Base-by-base conservation (phyloP, 352 stramenopile genomes). In the Globisporangium mamillatum region DNA sequence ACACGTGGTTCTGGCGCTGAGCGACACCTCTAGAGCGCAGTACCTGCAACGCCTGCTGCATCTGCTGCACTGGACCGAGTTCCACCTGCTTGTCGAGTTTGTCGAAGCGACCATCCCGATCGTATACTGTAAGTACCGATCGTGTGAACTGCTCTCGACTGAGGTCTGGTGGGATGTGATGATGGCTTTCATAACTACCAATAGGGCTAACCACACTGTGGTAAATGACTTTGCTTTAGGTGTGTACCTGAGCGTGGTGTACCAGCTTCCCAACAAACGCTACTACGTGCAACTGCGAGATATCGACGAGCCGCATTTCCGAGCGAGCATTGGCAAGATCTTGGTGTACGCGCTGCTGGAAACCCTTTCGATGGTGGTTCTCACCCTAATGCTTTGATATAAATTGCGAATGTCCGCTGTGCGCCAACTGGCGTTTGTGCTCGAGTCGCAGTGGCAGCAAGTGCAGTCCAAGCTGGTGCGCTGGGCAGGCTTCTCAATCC, bases 381-480 rank as follows among this genome's bases (percentile, higher is more conserved):
- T 66, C 5, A 6, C n/a, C 24, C 18, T 56, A 2, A 10, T 66
- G 46, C 29, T 66, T 12, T 16, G 32, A 12, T 25, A 16, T 10
- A 34, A 24, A 29, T 12, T 66, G 32, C 32, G 32, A 36, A 36
- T 36, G 32, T 36, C 32, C 4, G 32, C 32, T 36, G 32, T 38
- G 7, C 32, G 9, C 32, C 32, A 60, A 36, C 22, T 41, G 4
- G 22, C 64, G 60, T 55, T 52, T 24, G 61, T 67, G 46, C 48
- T 67, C 46, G 61, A 67, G 48, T 36, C 61, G 6, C n/a, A 67
- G 20, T 60, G 61, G 48, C 48, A 60, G 22, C 24, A 60, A 20
- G 48, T 67, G 34, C 48, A 67, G 29, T 32, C 48, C 8, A 67
- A 67, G 61, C 48, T 60, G 25, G 27, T 67, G n/a, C 14, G 60